Conservation (phyloP, 345 rosid genomes). For the Arabis alpina region DNA sequence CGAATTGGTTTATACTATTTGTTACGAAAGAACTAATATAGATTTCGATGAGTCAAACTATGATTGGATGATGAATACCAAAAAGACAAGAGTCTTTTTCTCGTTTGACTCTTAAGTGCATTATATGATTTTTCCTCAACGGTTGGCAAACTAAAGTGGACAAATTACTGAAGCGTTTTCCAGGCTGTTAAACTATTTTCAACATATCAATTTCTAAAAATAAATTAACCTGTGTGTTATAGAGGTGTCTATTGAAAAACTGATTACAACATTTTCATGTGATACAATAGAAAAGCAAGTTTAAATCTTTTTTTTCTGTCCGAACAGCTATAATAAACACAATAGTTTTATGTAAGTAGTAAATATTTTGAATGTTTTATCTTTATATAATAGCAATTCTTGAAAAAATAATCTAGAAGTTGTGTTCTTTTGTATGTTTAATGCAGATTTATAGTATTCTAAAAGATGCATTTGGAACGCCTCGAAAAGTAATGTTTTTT, state of each 20-base stretch:
- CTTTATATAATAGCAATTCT: too few species aligned
- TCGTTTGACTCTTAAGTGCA: constrained; percentile 43
- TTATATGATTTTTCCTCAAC: constrained; percentile 39
- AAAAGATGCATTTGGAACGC: too few species aligned
- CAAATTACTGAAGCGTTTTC: constrained; percentile 23
- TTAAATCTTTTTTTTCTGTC: neutral
- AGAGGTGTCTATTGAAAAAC: too few species aligned
- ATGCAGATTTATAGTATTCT: too few species aligned
- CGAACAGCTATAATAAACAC: neutral
- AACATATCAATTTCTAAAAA: constrained; percentile 16
- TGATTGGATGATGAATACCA: constrained; percentile 43
- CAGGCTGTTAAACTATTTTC: constrained; percentile 36
- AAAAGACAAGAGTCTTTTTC: constrained; percentile 43
- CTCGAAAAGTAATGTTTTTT: too few species aligned
- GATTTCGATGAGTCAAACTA: constrained; percentile 26
- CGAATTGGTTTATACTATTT: neutral
- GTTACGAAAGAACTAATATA: neutral
- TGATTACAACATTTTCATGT: too few species aligned
- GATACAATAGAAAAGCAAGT: too few species aligned
- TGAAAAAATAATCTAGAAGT: too few species aligned
- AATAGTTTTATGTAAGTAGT: too few species aligned
- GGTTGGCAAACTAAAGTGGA: constrained; percentile 49
- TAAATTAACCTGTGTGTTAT: too few species aligned
- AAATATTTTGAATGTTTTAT: too few species aligned
- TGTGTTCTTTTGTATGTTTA: too few species aligned